phyloP scores from a whole-genome alignment of 805 yeast species.

The Maudiozyma turicensis region DNA sequence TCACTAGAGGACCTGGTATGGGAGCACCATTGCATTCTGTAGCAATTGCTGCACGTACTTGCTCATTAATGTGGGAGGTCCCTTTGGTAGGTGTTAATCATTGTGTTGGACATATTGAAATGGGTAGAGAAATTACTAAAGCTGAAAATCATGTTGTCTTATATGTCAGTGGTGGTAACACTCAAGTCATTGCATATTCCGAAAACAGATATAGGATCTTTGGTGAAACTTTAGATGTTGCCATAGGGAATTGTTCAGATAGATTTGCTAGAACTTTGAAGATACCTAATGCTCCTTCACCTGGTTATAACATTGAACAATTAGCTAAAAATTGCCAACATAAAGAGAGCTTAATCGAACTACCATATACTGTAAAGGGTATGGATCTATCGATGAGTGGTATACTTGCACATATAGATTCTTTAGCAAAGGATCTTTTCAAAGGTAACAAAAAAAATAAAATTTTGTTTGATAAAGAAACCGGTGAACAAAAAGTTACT shows the following conservation, averaged over 20 bases:
- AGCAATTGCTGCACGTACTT: constrained; percentile 83
- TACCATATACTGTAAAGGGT: constrained; percentile 97
- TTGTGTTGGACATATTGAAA: constrained; percentile 96
- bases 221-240: constrained; percentile 97
- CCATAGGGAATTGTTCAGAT: constrained; percentile 94
- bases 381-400: constrained; percentile 98
- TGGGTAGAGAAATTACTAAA: constrained; percentile 98
- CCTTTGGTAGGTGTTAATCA: constrained; percentile 95
- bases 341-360: constrained; percentile 43
- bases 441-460: constrained; percentile 33
- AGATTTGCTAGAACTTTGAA: constrained; percentile 86
- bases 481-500: constrained; percentile 45
- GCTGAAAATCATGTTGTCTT: constrained; percentile 95
- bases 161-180: constrained; percentile 96
- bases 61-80: constrained; percentile 66
- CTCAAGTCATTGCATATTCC: constrained; percentile 95
- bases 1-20: constrained; percentile 99
- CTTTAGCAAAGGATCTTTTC: constrained; percentile 64
- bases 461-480: constrained; percentile 29
- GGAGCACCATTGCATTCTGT: constrained; percentile 96
- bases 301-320: constrained; percentile 95
- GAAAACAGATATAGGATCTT: constrained; percentile 91
- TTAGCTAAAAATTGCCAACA: constrained; percentile 60
- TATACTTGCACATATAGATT: constrained; percentile 75
- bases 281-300: constrained; percentile 90